phyloP scores from a whole-genome alignment of 352 stramenopile genomes.

The Phytophthora fragariaefolia region DNA sequence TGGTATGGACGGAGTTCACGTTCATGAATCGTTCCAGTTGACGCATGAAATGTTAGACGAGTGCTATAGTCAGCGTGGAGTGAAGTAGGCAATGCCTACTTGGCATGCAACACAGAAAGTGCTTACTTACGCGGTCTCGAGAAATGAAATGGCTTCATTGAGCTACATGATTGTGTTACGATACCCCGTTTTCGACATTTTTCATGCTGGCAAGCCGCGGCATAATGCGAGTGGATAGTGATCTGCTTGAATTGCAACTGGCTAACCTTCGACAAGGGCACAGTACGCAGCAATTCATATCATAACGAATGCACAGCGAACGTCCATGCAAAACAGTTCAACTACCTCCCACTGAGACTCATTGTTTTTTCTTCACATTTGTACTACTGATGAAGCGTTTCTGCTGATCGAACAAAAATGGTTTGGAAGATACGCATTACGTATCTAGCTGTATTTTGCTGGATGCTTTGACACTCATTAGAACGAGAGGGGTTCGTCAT shows the following conservation, averaged over 20 bases:
- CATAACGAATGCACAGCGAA: no score
- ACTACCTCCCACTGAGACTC: constrained; percentile 42
- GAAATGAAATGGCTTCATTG: constrained; percentile 10
- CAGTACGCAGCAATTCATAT: no score
- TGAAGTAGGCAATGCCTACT: not conserved
- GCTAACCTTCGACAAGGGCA: constrained; percentile 11
- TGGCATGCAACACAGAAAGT: not conserved
- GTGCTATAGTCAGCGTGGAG: constrained; percentile 35
- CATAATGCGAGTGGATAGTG: constrained; percentile 12
- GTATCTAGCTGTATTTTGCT: not conserved
- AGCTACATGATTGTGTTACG: constrained; percentile 19
- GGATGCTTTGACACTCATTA: constrained; percentile 31
- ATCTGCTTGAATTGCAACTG: not conserved
- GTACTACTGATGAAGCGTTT: constrained; percentile 4
- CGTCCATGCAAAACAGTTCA: constrained; percentile 40
- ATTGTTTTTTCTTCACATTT: constrained; percentile 18
- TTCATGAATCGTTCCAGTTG: constrained; percentile 61
- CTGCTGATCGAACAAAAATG: not conserved
- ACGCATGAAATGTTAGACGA: constrained; percentile 64
- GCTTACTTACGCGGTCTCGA: no score
- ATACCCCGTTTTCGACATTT: constrained; percentile 19
- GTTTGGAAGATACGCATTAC: not conserved
- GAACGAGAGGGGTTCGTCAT: constrained; percentile 77
- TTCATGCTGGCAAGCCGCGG: constrained; percentile 11
- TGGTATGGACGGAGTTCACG: constrained; percentile 72